Percentiles rank a stretch among this genome's conserved stretches.
Evolutionary conservation across 169 alveolate species (phyloP).

Genomic region (Eimeria sp.): DNA sequence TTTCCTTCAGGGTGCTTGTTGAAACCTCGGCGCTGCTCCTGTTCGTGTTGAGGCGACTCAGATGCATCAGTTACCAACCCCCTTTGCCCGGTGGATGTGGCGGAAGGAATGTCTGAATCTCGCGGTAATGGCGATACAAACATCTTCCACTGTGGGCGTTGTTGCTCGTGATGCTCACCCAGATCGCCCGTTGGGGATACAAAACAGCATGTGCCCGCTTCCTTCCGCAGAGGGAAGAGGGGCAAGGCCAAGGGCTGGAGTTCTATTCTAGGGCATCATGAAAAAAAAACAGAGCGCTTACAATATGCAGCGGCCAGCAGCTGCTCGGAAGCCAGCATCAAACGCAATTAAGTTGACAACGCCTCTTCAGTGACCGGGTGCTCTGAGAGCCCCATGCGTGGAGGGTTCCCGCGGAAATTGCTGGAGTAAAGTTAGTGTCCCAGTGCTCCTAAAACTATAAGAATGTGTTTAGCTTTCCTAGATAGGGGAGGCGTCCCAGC

Average conservation of each 20-base stretch:
- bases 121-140: slow-evolving; percentile 66
- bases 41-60: not conserved
- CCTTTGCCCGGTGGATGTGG: slow-evolving; percentile 11
- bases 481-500: not conserved
- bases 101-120: slow-evolving; percentile 47
- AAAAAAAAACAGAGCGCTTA: not conserved
- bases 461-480: slow-evolving; percentile 8
- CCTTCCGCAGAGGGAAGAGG: slow-evolving; percentile 18
- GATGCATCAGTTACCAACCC: not conserved
- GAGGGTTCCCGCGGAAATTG: not conserved
- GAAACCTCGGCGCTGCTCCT: slow-evolving; percentile 19
- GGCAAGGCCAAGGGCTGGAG: slow-evolving; percentile 10
- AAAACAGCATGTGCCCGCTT: not conserved
- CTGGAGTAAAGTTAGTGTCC: not conserved
- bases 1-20: slow-evolving; percentile 28
- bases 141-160: slow-evolving; percentile 44
- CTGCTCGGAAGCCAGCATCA: slow-evolving; percentile 8
- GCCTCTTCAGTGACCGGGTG: slow-evolving; percentile 41
- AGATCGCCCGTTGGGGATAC: slow-evolving; percentile 3
- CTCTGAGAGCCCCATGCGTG: not conserved
- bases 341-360: not conserved
- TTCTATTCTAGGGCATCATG: slow-evolving; percentile 16
- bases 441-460: not conserved
- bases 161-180: slow-evolving; percentile 21
- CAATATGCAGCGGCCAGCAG: not conserved